phyloP scores from a whole-genome alignment of 257 asterid genomes.

The Nicotiana otophora region DNA sequence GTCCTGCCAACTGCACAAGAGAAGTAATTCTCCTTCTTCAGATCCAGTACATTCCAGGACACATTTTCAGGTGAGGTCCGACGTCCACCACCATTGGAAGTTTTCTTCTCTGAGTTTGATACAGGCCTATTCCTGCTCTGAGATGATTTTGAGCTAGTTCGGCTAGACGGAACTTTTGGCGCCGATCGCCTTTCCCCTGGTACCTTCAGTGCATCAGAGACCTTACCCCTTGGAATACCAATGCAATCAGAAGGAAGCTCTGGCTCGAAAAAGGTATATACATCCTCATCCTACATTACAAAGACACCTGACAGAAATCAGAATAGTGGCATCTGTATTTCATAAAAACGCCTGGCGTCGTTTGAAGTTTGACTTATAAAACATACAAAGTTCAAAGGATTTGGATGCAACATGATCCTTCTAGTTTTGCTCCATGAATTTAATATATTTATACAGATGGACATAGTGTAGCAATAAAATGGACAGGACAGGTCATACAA shows the following conservation, averaged over 20 bases:
- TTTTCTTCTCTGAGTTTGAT: conserved; percentile 31
- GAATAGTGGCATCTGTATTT: conserved; percentile 11
- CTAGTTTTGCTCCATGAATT: neutral
- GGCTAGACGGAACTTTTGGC: conserved; percentile 34
- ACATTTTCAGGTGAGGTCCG: conserved; percentile 37
- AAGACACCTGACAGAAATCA: neutral
- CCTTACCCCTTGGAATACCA: conserved; percentile 43
- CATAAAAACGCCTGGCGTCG: neutral
- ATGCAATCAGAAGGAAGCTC: conserved; percentile 63
- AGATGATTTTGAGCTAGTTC: conserved; percentile 41
- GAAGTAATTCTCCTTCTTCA: conserved; percentile 88
- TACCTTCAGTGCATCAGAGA: conserved; percentile 32
- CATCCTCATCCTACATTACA: conserved; percentile 73
- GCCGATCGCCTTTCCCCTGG: conserved; percentile 35
- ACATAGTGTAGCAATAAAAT: neutral
- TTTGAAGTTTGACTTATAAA: neutral
- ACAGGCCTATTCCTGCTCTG: conserved; percentile 29
- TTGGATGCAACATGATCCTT: neutral
- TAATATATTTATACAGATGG: neutral
- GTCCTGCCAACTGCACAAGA: conserved; percentile 86
- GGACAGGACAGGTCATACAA: neutral
- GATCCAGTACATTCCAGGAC: conserved; percentile 84
- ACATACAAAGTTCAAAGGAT: neutral
- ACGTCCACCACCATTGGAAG: conserved; percentile 26
- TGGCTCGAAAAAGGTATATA: conserved; percentile 88